Evolutionary conservation across 306 rosid species (phyloP).

Genomic region (barrel medic (Medicago truncatula)): DNA sequence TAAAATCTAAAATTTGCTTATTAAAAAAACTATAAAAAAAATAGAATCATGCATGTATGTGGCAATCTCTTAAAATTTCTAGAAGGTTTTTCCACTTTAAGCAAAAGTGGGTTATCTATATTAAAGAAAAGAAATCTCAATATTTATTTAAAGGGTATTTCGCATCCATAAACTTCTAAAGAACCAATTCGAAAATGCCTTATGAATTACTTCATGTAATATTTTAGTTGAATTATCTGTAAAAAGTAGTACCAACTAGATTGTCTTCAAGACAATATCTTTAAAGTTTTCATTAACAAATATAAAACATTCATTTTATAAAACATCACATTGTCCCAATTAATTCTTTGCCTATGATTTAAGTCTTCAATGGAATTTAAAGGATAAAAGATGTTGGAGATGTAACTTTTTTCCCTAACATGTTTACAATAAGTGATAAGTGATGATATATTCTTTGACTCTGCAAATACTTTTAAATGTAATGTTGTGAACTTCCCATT

Average conservation of each 20-base stretch:
- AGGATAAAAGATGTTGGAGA: conserved; percentile 14
- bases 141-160: not conserved
- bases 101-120: no score
- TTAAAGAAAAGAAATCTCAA: not conserved
- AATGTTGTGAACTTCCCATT: not conserved
- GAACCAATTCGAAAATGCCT: not conserved
- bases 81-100: not conserved
- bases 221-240: conserved; percentile 9
- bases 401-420: not conserved
- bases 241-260: conserved; percentile 11
- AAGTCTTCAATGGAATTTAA: conserved; percentile 31
- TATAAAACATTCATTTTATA: conserved; percentile 15
- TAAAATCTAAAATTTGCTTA: no score
- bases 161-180: not conserved
- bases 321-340: conserved; percentile 20
- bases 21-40: no score
- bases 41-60: no score
- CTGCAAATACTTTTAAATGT: conserved; percentile 7
- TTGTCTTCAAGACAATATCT: conserved; percentile 23
- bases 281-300: conserved; percentile 16
- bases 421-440: not conserved
- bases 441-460: conserved; percentile 13
- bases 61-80: not conserved
- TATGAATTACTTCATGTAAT: not conserved
- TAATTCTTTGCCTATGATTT: conserved; percentile 35